Conservation (phyloP, 129 eudicot species). For the Tanacetum coccineum region DNA sequence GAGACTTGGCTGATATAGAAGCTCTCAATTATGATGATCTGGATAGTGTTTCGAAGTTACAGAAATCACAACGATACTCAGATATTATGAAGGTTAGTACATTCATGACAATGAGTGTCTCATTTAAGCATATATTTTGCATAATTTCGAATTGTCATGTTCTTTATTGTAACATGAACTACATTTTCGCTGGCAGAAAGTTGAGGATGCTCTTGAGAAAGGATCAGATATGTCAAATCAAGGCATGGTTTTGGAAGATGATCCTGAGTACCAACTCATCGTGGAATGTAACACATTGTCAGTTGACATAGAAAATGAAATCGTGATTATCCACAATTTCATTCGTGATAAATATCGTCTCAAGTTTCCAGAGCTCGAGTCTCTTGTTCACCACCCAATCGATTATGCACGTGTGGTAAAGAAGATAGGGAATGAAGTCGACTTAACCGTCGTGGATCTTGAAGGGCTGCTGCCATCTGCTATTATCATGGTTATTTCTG, state of each 20-base stretch:
- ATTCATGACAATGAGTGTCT: background rate
- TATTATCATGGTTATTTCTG: conserved; percentile 87
- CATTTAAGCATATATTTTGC: too few species aligned
- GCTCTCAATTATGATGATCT: conserved; percentile 73
- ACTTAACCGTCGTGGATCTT: conserved; percentile 80
- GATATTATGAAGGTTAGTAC: conserved; percentile 74
- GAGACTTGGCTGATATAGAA: conserved; percentile 86
- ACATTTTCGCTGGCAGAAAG: conserved; percentile 43
- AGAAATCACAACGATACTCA: conserved; percentile 63
- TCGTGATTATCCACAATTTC: conserved; percentile 73
- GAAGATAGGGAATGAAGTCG: conserved; percentile 84
- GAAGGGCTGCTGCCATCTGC: conserved; percentile 91
- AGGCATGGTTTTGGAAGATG: conserved; percentile 77
- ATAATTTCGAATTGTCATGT: too few species aligned
- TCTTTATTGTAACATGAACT: background rate
- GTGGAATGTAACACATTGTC: conserved; percentile 93
- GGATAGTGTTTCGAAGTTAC: conserved; percentile 79
- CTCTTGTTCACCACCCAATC: conserved; percentile 92
- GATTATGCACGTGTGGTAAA: conserved; percentile 93
- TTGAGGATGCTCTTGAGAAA: conserved; percentile 73
- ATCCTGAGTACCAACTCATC: conserved; percentile 90
- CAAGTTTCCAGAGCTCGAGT: conserved; percentile 91
- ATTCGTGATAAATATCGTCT: conserved; percentile 85
- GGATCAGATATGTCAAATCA: conserved; percentile 51
- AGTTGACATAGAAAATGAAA: conserved; percentile 91